Conservation (phyloP, 2,329 filamentous ascomycete species). For the Thielaviopsis cerberus region DNA sequence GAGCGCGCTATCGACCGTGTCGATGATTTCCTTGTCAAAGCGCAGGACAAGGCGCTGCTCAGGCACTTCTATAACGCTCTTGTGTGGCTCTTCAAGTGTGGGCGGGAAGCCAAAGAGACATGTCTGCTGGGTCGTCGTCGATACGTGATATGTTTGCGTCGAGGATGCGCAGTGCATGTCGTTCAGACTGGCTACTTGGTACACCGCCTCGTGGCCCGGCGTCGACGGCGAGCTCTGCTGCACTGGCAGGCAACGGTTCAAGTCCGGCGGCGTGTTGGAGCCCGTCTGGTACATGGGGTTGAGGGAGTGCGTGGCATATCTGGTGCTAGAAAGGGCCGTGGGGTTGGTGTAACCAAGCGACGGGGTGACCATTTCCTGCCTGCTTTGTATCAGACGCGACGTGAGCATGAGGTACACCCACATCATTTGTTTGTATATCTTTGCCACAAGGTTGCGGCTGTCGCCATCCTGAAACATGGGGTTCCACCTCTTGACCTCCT, state of each 20-base stretch:
- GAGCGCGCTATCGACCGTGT: constrained; percentile 39
- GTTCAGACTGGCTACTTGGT: too few species aligned
- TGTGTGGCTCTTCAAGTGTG: not conserved
- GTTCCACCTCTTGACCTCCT: constrained; percentile 54
- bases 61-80: not conserved
- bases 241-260: not conserved
- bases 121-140: not conserved
- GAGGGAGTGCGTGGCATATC: not conserved
- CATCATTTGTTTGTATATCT: constrained; percentile 47
- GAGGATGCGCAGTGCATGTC: too few species aligned
- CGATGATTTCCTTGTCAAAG: constrained; percentile 20
- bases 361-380: not conserved
- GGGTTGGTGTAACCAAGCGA: not conserved
- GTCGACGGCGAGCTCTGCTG: not conserved
- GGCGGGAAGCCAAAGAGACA: not conserved
- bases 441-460: constrained; percentile 34
- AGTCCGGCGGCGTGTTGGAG: not conserved
- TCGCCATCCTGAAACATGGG: constrained; percentile 42
- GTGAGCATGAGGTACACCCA: constrained; percentile 46
- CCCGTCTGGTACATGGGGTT: not conserved
- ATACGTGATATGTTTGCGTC: too few species aligned
- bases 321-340: not conserved
- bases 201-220: not conserved
- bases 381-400: constrained; percentile 32
- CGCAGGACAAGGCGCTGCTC: not conserved